Percentiles rank a stretch among this genome's conserved stretches.
These are phyloP conservation scores for Stachybotrys chartarum DNA, from an alignment of 2,329 filamentous ascomycete genomes.

Conservation along the genomic window DNA sequence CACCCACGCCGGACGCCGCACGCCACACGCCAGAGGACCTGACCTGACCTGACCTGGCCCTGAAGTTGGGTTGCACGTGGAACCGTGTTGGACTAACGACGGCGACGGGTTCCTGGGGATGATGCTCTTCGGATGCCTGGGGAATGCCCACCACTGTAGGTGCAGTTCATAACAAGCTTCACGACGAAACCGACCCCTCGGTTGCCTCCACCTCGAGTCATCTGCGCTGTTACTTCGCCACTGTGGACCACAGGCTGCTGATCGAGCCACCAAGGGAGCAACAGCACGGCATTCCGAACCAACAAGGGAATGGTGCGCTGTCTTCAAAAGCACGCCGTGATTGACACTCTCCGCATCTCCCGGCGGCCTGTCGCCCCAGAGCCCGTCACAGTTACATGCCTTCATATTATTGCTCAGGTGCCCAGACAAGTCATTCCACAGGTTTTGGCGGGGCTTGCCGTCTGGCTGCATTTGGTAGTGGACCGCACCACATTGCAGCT, in stretches of 20 bases:
- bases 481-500: too few species aligned
- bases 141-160: too few species aligned
- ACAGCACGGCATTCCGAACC: neutral
- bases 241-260: neutral
- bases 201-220: neutral
- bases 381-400: neutral
- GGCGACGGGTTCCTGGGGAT: too few species aligned
- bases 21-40: neutral
- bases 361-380: neutral
- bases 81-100: too few species aligned
- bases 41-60: neutral
- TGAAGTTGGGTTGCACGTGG: neutral
- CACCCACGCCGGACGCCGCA: too few species aligned
- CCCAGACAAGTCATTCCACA: too few species aligned
- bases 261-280: neutral
- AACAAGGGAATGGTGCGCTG: neutral
- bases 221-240: neutral
- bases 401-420: neutral
- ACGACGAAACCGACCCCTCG: neutral
- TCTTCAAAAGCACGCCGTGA: neutral
- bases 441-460: too few species aligned
- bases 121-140: too few species aligned
- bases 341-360: neutral
- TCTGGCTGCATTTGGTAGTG: too few species aligned
- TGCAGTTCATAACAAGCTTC: too few species aligned